Conservation (phyloP, 2,329 filamentous ascomycete species). For the Proliferodiscus dingleyae region DNA sequence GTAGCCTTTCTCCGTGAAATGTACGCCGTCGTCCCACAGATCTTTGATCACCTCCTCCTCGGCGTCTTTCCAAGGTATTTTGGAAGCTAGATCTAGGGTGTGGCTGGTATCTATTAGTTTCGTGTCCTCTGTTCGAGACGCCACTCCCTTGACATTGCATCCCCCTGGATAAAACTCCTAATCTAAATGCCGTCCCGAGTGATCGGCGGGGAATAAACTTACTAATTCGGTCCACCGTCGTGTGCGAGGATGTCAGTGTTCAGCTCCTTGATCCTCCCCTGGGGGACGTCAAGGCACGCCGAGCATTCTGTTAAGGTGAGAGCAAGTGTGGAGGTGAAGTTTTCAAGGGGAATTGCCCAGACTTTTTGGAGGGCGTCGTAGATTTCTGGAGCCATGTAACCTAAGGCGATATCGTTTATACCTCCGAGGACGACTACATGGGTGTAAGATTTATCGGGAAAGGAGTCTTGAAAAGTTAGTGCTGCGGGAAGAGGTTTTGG, state of each 20-base stretch:
- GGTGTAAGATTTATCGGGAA: slow-evolving; percentile 34
- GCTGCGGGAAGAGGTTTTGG: neutral
- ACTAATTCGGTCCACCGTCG: slow-evolving; percentile 1
- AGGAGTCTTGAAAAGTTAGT: slow-evolving; percentile 13
- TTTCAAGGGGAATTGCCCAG: slow-evolving; percentile 47
- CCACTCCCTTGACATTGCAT: no score
- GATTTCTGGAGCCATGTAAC: slow-evolving; percentile 37
- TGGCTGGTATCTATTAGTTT: neutral
- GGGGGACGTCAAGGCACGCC: neutral
- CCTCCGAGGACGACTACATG: slow-evolving; percentile 61
- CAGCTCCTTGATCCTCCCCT: neutral
- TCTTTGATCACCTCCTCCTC: slow-evolving; percentile 38
- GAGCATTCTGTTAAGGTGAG: slow-evolving; percentile 56
- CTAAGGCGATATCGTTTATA: slow-evolving; percentile 55
- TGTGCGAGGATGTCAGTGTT: slow-evolving; percentile 1
- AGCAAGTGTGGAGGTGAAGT: slow-evolving; percentile 45
- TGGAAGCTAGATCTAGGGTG: slow-evolving; percentile 44
- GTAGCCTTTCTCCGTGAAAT: slow-evolving; percentile 56
- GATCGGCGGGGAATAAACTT: no score
- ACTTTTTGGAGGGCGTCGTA: slow-evolving; percentile 43
- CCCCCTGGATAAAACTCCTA: no score
- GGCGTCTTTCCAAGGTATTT: slow-evolving; percentile 51
- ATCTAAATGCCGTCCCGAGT: no score
- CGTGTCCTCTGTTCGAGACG: no score
- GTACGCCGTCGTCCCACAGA: slow-evolving; percentile 59